Conservation (phyloP, 2,329 filamentous ascomycete genomes). For the Teratosphaeria pseudoeucalypti region DNA sequence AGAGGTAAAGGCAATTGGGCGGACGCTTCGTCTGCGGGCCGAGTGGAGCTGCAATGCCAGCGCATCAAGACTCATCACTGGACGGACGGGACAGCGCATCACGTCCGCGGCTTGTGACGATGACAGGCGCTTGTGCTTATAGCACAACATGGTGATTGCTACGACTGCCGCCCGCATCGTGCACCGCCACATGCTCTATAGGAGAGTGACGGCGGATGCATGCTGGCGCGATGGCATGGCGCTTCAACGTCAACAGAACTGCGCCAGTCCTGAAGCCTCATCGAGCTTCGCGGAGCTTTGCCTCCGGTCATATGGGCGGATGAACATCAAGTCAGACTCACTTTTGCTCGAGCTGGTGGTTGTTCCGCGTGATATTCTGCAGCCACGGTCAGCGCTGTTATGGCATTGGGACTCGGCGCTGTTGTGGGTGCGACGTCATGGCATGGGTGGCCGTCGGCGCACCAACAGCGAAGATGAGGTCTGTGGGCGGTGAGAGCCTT, state of each 20-base stretch:
- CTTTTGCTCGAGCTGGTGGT: background rate
- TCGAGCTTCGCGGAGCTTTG: background rate
- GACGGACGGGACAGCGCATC: slow-evolving; percentile 13
- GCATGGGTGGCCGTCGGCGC: background rate
- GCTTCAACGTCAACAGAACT: background rate
- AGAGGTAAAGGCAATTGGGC: slow-evolving; percentile 16
- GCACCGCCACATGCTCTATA: slow-evolving; percentile 2
- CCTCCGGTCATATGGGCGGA: background rate
- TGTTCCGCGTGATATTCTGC: background rate
- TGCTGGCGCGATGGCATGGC: background rate
- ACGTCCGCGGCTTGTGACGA: slow-evolving; percentile 9
- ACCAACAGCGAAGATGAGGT: background rate
- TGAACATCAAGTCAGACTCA: background rate
- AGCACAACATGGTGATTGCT: background rate
- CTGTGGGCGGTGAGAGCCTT: background rate
- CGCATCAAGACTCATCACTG: slow-evolving; percentile 16
- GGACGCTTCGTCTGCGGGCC: slow-evolving; percentile 10
- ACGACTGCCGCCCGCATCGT: background rate
- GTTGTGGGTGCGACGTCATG: background rate
- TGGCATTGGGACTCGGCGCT: background rate
- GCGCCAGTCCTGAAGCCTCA: background rate
- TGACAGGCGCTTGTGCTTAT: slow-evolving; percentile 6
- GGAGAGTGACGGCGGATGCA: background rate
- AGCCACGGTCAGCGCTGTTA: background rate
- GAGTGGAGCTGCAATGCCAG: slow-evolving; percentile 16